Evolutionary conservation across 768 basidiomycete species (phyloP).

Genomic region (Mycena alexandri): DNA sequence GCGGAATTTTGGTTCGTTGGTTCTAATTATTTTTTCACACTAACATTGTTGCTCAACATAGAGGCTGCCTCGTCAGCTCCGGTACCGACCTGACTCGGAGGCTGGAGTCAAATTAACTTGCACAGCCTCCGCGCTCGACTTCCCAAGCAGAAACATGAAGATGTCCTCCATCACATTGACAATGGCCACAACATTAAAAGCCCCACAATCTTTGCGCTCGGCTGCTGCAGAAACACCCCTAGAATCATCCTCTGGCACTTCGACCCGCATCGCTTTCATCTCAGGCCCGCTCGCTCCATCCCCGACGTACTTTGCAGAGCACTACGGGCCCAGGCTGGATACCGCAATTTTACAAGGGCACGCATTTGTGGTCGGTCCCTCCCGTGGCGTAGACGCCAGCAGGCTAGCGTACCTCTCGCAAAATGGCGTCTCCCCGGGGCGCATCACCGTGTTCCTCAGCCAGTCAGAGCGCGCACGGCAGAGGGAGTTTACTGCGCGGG

Average conservation of each 20-base stretch:
- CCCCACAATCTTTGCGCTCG: too few species aligned
- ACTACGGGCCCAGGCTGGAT: conserved; percentile 37
- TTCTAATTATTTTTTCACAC: too few species aligned
- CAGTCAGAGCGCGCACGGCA: conserved; percentile 32
- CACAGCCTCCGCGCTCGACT: too few species aligned
- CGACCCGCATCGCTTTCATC: conserved; percentile 27
- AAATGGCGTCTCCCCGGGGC: conserved; percentile 26
- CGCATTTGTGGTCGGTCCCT: conserved; percentile 41
- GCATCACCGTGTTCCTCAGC: conserved; percentile 41
- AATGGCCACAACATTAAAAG: too few species aligned
- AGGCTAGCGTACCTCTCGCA: conserved; percentile 37
- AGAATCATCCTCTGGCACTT: not conserved
- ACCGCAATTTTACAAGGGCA: conserved; percentile 39
- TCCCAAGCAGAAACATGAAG: too few species aligned
- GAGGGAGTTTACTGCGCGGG: conserved; percentile 25
- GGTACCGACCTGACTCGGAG: too few species aligned
- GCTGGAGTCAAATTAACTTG: too few species aligned
- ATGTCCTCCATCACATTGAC: too few species aligned
- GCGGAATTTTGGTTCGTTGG: too few species aligned
- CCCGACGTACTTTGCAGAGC: conserved; percentile 34
- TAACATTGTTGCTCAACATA: too few species aligned
- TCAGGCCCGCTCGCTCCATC: conserved; percentile 32
- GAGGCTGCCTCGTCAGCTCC: too few species aligned
- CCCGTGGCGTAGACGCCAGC: conserved; percentile 40
- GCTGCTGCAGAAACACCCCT: too few species aligned